phyloP scores from a whole-genome alignment of 2,329 filamentous ascomycete genomes.

The Penicillium italicum region DNA sequence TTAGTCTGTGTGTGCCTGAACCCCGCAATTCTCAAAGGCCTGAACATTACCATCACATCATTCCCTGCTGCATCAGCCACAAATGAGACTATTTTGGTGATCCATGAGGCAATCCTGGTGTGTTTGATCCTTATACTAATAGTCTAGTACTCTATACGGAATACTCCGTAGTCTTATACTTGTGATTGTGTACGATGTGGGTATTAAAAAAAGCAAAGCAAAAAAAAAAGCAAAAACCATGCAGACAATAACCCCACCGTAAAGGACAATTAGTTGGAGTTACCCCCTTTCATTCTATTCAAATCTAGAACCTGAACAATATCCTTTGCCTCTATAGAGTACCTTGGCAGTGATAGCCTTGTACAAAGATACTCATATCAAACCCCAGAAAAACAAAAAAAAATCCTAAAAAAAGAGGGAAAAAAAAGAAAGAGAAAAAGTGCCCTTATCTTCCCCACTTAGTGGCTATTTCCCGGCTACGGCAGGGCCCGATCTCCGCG shows the following conservation, averaged over 20 bases:
- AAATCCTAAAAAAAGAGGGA: not conserved
- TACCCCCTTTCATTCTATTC: not conserved
- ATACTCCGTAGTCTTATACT: not conserved
- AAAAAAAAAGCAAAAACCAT: not conserved
- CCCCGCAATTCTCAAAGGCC: constrained; percentile 1
- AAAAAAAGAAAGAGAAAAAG: not conserved
- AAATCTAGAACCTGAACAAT: not conserved
- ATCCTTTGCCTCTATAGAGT: not conserved
- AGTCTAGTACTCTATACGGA: not conserved
- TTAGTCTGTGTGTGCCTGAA: not conserved
- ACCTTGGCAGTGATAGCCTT: not conserved
- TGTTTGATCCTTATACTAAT: not conserved
- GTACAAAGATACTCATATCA: not conserved
- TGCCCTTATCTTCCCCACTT: constrained; percentile 5
- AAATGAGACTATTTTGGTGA: not conserved
- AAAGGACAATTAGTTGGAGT: not conserved
- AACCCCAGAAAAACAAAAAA: not conserved
- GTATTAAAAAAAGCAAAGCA: not conserved
- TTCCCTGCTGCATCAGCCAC: constrained; percentile 2
- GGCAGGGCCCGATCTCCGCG: constrained; percentile 25
- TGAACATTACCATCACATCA: constrained; percentile 1
- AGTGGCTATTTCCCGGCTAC: constrained; percentile 6
- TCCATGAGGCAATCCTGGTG: not conserved
- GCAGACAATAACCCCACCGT: not conserved
- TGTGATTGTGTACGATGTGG: not conserved